Evolutionary conservation across 2,329 filamentous ascomycete genomes (phyloP).

Genomic region (Aspergillus sp.): DNA sequence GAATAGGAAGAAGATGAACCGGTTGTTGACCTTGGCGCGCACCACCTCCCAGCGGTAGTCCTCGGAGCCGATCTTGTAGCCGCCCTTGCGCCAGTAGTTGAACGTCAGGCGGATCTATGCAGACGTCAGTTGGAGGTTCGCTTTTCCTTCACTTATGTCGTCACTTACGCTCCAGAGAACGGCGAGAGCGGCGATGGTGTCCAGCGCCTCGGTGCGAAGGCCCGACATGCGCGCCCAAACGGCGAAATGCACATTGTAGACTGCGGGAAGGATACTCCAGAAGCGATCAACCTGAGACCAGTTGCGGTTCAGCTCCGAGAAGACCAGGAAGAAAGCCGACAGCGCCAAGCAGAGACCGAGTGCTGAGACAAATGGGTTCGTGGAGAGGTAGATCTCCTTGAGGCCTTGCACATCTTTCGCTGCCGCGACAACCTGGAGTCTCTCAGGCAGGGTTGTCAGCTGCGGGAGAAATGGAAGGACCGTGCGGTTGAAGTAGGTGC

Average conservation of each 20-base stretch:
- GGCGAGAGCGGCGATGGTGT: constrained; percentile 69
- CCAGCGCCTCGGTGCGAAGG: constrained; percentile 66
- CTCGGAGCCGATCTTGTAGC: constrained; percentile 83
- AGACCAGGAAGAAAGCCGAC: constrained; percentile 68
- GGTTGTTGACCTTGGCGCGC: constrained; percentile 62
- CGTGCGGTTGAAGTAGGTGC: constrained; percentile 70
- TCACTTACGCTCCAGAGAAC: constrained; percentile 73
- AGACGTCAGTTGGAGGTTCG: constrained; percentile 17
- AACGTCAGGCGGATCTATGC: constrained; percentile 74
- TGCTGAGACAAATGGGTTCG: constrained; percentile 79
- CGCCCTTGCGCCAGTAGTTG: constrained; percentile 96
- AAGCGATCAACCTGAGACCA: constrained; percentile 94
- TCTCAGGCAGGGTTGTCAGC: constrained; percentile 66
- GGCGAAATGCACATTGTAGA: constrained; percentile 82
- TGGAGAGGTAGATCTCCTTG: constrained; percentile 71
- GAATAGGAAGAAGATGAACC: constrained; percentile 79
- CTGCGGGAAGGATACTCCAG: constrained; percentile 84
- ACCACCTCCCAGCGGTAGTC: constrained; percentile 92
- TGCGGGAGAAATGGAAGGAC: constrained; percentile 73
- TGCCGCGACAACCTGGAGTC: constrained; percentile 59
- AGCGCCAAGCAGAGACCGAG: constrained; percentile 70
- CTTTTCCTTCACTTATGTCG: not conserved
- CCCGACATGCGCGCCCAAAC: constrained; percentile 77
- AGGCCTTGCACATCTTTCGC: constrained; percentile 61
- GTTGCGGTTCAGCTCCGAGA: constrained; percentile 84